Percentiles rank a stretch among this genome's conserved stretches.
Conservation (phyloP, 768 basidiomycete species). For the Tylopilus balloui region DNA sequence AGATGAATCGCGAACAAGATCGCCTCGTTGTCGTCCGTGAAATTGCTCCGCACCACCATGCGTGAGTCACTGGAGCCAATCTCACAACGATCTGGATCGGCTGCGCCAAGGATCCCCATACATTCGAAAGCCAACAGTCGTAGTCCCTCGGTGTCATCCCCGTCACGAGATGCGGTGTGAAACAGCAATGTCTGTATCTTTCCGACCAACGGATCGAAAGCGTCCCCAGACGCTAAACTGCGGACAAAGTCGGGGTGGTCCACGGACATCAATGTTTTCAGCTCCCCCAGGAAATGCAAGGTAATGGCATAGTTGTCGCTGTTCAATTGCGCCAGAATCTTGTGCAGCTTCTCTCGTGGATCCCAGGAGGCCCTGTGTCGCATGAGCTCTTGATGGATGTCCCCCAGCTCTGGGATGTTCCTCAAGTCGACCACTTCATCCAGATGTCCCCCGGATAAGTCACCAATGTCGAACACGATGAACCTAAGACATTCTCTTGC, state of each 20-base stretch:
- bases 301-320: constrained; percentile 82
- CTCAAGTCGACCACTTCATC: constrained; percentile 80
- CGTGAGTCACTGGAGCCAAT: constrained; percentile 51
- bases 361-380: constrained; percentile 46
- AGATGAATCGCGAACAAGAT: constrained; percentile 80
- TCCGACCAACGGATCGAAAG: constrained; percentile 75
- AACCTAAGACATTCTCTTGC: constrained; percentile 63
- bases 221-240: constrained; percentile 73
- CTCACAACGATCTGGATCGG: constrained; percentile 92
- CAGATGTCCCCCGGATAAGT: constrained; percentile 50
- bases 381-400: constrained; percentile 40
- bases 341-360: constrained; percentile 50
- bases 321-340: constrained; percentile 66
- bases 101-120: constrained; percentile 85
- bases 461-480: constrained; percentile 60
- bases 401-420: constrained; percentile 59
- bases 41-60: constrained; percentile 78
- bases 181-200: constrained; percentile 64
- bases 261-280: constrained; percentile 58
- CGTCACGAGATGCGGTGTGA: constrained; percentile 69
- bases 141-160: constrained; percentile 64
- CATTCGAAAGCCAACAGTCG: constrained; percentile 80
- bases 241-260: constrained; percentile 51
- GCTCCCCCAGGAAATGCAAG: constrained; percentile 67
- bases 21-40: constrained; percentile 72